Conservation (phyloP, 106 monocot genomes). For the Gastrodia elata region DNA sequence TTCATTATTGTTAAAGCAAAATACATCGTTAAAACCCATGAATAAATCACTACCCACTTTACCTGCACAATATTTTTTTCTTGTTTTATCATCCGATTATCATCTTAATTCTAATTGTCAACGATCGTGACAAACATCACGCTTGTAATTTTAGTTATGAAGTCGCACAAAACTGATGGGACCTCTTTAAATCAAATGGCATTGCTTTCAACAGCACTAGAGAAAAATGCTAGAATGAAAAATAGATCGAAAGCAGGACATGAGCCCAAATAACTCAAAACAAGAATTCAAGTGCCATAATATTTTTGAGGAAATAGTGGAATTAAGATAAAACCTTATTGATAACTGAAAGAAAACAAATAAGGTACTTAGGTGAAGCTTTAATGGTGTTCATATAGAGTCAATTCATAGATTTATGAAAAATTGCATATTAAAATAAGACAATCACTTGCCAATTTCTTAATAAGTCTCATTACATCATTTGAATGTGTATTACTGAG, state of each 20-base stretch:
- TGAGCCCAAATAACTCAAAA: background rate
- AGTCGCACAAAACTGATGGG: background rate
- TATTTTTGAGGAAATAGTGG: no score
- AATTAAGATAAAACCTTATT: no score
- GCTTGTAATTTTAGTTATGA: background rate
- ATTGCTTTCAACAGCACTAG: background rate
- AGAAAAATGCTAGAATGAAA: background rate
- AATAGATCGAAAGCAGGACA: constrained; percentile 1
- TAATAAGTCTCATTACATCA: background rate
- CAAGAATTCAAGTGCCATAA: background rate
- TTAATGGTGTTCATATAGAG: background rate
- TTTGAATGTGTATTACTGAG: background rate
- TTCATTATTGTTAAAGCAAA: no score
- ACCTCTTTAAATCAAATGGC: background rate
- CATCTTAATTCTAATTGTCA: background rate
- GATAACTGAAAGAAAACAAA: no score
- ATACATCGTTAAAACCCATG: no score
- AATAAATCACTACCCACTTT: background rate
- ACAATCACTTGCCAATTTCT: background rate
- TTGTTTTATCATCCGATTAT: background rate
- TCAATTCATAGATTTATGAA: background rate
- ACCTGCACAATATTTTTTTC: background rate
- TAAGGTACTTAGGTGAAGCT: background rate
- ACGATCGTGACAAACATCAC: background rate
- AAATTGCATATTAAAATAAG: background rate